A percentile compares a stretch with the other conserved stretches of the same genome.
Evolutionary conservation across 257 asterid genomes (phyloP).

Genomic region (Capsicum rhomboideum): DNA sequence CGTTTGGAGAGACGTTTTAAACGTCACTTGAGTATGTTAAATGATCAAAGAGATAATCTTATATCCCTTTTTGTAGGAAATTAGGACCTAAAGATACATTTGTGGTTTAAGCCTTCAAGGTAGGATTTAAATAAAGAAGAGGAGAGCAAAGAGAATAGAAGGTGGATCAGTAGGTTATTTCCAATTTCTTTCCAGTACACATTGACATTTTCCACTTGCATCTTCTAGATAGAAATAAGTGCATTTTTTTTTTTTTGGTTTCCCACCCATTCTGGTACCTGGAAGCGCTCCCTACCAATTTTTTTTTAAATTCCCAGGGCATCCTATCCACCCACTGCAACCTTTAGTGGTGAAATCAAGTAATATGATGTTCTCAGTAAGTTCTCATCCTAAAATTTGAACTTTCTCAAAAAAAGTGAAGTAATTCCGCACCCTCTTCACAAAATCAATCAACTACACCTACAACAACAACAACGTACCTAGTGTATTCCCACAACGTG

Average conservation of each 20-base stretch:
- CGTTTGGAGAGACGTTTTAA: background rate
- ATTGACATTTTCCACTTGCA: background rate
- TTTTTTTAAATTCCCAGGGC: background rate
- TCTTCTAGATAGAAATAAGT: background rate
- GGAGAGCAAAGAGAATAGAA: background rate
- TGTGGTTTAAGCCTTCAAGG: background rate
- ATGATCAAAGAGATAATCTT: background rate
- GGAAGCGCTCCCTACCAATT: background rate
- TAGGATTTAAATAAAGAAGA: background rate
- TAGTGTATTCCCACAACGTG: too few species aligned
- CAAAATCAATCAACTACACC: background rate
- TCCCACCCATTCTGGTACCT: background rate
- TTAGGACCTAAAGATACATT: background rate
- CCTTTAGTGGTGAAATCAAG: background rate
- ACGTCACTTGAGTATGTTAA: background rate
- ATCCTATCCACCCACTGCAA: background rate
- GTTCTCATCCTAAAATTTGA: background rate
- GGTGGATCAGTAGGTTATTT: background rate
- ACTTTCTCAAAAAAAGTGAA: background rate
- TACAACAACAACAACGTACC: too few species aligned
- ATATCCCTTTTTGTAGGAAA: background rate
- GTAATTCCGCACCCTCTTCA: background rate
- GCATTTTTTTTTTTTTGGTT: background rate
- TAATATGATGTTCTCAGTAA: background rate
- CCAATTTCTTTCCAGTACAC: background rate